These are phyloP conservation scores for Colletotrichum sojae DNA, from an alignment of 2,329 filamentous ascomycete species.

Conservation along the genomic window DNA sequence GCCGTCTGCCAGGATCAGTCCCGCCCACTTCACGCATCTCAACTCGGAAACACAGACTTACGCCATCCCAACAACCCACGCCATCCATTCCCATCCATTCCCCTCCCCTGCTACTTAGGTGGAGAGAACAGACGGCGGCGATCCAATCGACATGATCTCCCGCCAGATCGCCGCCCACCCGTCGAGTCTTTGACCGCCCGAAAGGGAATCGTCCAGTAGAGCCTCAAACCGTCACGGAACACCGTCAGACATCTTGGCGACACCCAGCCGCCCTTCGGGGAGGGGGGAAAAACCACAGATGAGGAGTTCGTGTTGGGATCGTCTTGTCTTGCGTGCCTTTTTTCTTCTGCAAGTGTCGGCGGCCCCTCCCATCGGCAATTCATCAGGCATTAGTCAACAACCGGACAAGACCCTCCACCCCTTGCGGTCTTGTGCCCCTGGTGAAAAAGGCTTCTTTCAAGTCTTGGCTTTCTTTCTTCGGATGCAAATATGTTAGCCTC, in stretches of 20 bases:
- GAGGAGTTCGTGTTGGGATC: constrained; percentile 11
- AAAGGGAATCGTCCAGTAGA: constrained; percentile 34
- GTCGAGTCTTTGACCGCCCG: constrained; percentile 12
- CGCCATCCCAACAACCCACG: constrained; percentile 22
- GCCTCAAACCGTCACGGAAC: constrained; percentile 41
- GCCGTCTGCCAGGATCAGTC: constrained; percentile 25
- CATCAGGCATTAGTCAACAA: constrained; percentile 20
- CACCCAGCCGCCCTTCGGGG: constrained; percentile 4
- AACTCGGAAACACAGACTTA: constrained; percentile 37
- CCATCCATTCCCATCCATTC: constrained; percentile 15
- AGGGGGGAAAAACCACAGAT: background rate
- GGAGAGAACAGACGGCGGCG: constrained; percentile 27
- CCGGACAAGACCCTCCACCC: background rate
- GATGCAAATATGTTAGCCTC: constrained; percentile 22
- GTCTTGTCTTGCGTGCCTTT: background rate
- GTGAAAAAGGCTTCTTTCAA: constrained; percentile 8
- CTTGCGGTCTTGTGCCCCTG: background rate
- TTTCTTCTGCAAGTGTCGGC: background rate
- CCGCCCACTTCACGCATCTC: constrained; percentile 29
- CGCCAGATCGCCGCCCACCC: constrained; percentile 33
- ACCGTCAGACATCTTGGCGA: constrained; percentile 37
- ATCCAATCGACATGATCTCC: constrained; percentile 40
- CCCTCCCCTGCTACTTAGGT: background rate
- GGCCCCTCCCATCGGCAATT: constrained; percentile 16
- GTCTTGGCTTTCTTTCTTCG: constrained; percentile 22